Evolutionary conservation across 208 protist genomes (phyloP), one percentile per base, ranked within the genome.

Genomic region (Acanthamoeba royreba): DNA sequence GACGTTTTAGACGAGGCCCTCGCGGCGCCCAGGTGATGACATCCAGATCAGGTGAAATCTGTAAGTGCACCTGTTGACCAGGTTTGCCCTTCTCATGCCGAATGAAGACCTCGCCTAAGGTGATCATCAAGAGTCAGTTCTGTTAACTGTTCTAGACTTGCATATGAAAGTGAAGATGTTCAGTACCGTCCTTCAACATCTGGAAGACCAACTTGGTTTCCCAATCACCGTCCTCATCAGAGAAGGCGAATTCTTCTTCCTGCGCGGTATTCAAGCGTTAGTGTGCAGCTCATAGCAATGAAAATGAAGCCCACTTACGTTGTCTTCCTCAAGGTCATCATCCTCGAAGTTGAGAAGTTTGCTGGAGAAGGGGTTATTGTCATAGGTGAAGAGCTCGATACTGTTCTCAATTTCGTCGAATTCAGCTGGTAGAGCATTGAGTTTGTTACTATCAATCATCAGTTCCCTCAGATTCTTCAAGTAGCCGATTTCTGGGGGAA

Each of bases 301-400:
- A 55, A 55, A 55, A 55, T 55, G 49, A 55, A 55, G 49, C 13
- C 13, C 49, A 19, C 61, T n/a, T 35, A 72, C 61, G 61, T 72
- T 33, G 9, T 15, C 61, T 9, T 72, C 72, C n/a, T 85, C 72
- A 25, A 90, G 35, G 2, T 61, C 83, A 31, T 69, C 83, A n/a
- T 90, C 19, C 5, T 69, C 83, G 9, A 90, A 55, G 42, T 9
- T 69, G 3, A 90, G 7, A 5, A 69, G 74, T 42, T 85, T 85
- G 74, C 74, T 85, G 74, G 83, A 90, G 31, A 90, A 90, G 17
- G 83, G 83, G 25, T 90, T 90, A n/a, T 90, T 90, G 19, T 90
- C 83, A 33, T 69, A 90, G 53, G 83, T 90, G 83, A 90, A 90
- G 33, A 7, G 33, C 25, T 69, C 52, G 28, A 90, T 38, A 49